Evolutionary conservation across 2,329 filamentous ascomycete species (phyloP), one percentile per base, ranked within the genome.

Genomic region (Celoporthe dispersa): DNA sequence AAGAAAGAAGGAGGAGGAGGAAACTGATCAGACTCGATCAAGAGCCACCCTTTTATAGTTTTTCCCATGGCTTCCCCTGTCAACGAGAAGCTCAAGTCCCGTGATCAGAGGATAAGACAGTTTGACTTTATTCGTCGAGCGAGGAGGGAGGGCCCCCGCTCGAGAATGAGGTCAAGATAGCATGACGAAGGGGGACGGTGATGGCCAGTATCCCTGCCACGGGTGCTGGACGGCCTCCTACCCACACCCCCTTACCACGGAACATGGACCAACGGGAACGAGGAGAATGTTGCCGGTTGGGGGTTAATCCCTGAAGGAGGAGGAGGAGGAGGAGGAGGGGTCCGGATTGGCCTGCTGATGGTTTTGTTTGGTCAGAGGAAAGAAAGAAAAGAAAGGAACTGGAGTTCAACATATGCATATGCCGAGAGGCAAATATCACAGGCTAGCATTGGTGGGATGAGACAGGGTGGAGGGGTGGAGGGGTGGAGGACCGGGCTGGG

Each of bases 41-140:
- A 80, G 79, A 81, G 78, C 76, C 77, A 78, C 80, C 86, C 82
- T 89, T 90, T 91, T 91, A 91, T 91, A 90, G 82, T 84, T 87
- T 84, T 87, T 78, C 9, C 77, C 71, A 71, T 74, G 74, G 76
- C 77, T 75, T 77, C 77, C 78, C 75, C 72, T 75, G 78, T 75
- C 79, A 76, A 76, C 75, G 75, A 78, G 73, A 75, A 77, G 73
- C 73, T 76, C 74, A 74, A 74, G 76, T 77, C 75, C 76, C 72
- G 73, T 74, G 75, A 78, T 75, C 75, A 76, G 74, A 79, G 80
- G 81, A 84, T 82, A 84, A 82, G 78, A 80, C 75, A 78, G 76
- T 75, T 75, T 75, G 77, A 78, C 78, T 82, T 78, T 76, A 84
- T 84, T 85, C 82, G 82, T 80, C 76, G 76, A 78, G 67, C 71